Conservation (phyloP, 129 eudicot genomes). For the Saposhnikovia divaricata region DNA sequence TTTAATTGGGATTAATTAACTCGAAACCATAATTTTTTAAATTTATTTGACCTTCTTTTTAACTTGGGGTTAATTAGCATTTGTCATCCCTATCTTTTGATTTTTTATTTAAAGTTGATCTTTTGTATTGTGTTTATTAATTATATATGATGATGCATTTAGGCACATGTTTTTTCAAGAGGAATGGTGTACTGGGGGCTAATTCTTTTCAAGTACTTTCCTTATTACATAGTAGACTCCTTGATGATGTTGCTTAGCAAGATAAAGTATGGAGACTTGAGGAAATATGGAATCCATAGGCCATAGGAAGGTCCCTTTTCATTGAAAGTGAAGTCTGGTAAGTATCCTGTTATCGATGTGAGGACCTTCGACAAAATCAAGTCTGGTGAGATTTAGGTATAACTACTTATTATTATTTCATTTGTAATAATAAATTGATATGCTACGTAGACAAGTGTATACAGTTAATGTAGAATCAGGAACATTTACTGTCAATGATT, state of each 20-base stretch:
- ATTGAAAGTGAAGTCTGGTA: conserved; percentile 43
- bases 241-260: conserved; percentile 41
- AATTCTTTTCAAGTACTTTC: conserved; percentile 30
- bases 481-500: too few species aligned
- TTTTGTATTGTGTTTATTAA: too few species aligned
- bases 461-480: too few species aligned
- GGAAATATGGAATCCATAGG: conserved; percentile 51
- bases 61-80: too few species aligned
- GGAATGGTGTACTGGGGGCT: conserved; percentile 29
- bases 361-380: conserved; percentile 52
- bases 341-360: conserved; percentile 52
- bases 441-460: too few species aligned
- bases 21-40: too few species aligned
- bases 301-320: conserved; percentile 54
- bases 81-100: too few species aligned
- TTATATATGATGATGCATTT: conserved; percentile 9
- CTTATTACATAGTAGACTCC: conserved; percentile 36
- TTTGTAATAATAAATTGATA: background rate
- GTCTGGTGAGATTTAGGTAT: conserved; percentile 57
- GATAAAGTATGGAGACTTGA: conserved; percentile 42
- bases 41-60: too few species aligned
- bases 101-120: too few species aligned
- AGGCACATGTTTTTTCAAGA: conserved; percentile 63
- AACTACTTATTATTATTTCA: background rate
- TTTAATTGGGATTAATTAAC: too few species aligned